A percentile compares a stretch with the other conserved stretches of the same genome.
Conservation (phyloP, 495 filamentous ascomycete genomes). For the Penicillium cataractarum region DNA sequence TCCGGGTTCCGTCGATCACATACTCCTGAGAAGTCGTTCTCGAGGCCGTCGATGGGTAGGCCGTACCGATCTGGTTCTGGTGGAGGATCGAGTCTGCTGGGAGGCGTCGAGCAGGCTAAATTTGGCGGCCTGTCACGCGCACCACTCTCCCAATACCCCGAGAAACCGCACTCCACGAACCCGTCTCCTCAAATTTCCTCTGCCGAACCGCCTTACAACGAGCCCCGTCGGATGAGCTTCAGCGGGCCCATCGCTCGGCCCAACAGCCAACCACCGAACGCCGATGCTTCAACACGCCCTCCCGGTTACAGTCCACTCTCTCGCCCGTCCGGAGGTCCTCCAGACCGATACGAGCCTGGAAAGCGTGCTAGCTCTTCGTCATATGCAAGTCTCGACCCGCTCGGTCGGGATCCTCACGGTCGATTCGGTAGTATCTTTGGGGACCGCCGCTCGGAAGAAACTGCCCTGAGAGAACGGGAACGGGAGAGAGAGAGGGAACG, state of each 20-base stretch:
- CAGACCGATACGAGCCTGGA: constrained; percentile 36
- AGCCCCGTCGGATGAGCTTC: constrained; percentile 46
- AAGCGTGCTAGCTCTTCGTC: constrained; percentile 26
- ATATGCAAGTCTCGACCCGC: constrained; percentile 38
- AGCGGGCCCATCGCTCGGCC: constrained; percentile 45
- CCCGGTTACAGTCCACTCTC: constrained; percentile 47
- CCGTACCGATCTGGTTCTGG: constrained; percentile 51
- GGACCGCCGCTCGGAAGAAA: constrained; percentile 51
- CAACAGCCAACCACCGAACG: constrained; percentile 49
- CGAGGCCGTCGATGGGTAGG: constrained; percentile 37
- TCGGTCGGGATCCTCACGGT: constrained; percentile 24
- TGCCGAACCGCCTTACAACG: constrained; percentile 38
- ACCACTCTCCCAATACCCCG: constrained; percentile 40
- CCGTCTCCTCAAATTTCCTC: constrained; percentile 45
- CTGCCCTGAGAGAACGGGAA: neutral
- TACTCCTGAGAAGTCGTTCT: constrained; percentile 67
- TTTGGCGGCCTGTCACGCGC: constrained; percentile 42
- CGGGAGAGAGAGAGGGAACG: constrained; percentile 33
- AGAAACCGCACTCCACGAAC: constrained; percentile 44
- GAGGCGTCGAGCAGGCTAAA: constrained; percentile 35
- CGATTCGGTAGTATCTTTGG: constrained; percentile 40
- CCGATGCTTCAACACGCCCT: constrained; percentile 37
- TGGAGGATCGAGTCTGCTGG: constrained; percentile 35
- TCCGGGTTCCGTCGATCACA: constrained; percentile 67
- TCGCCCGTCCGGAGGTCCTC: constrained; percentile 27